Percentiles rank a stretch among this genome's conserved stretches.
Conservation (phyloP, 345 rosid genomes). For the Sonneratia alba region DNA sequence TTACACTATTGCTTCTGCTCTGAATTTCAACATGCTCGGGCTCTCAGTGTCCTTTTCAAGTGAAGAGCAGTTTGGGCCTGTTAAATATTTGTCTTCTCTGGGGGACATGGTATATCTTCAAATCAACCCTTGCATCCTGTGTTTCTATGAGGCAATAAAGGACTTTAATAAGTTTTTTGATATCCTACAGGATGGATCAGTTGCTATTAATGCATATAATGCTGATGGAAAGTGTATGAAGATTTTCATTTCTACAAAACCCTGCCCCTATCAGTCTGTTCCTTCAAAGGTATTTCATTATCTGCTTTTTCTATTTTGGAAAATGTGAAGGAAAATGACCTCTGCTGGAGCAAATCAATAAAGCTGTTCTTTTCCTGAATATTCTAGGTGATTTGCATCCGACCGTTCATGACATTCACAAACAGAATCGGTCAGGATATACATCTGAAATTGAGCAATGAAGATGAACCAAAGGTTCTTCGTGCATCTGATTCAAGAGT, state of each 20-base stretch:
- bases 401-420: conserved; percentile 92
- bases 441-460: conserved; percentile 52
- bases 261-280: conserved; percentile 69
- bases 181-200: conserved; percentile 70
- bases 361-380: not conserved
- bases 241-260: conserved; percentile 74
- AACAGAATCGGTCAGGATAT: conserved; percentile 84
- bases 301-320: not conserved
- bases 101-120: conserved; percentile 68
- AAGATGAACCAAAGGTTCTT: conserved; percentile 77
- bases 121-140: not conserved
- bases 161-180: conserved; percentile 11
- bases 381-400: conserved; percentile 66
- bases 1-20: conserved; percentile 78
- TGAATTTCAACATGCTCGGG: conserved; percentile 65
- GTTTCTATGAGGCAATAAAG: not conserved
- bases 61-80: conserved; percentile 57
- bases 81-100: conserved; percentile 76
- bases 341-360: not conserved
- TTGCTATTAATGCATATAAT: conserved; percentile 68
- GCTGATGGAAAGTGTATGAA: conserved; percentile 65
- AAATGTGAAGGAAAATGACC: not conserved
- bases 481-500: conserved; percentile 67
- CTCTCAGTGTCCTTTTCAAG: conserved; percentile 58
- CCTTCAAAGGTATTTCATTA: conserved; percentile 64